These are phyloP conservation scores for Spongispora temasekensis DNA, from an alignment of 1,284 basidiomycete genomes.

Conservation along the genomic window DNA sequence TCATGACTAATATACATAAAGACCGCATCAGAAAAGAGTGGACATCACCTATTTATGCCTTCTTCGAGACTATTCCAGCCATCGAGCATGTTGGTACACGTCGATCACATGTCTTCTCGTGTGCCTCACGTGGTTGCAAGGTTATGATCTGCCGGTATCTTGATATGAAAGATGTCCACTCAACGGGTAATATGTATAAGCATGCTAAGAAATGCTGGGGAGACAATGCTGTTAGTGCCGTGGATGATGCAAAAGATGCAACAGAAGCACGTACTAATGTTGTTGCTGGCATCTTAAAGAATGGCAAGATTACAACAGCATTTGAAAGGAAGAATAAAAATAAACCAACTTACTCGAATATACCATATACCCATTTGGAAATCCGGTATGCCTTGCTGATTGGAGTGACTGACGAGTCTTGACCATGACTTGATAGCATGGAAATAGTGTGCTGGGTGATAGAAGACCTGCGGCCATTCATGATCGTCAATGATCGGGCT, in stretches of 20 bases:
- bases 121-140: neutral
- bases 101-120: neutral
- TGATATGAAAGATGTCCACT: neutral
- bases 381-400: neutral
- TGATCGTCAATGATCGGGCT: neutral
- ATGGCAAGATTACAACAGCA: neutral
- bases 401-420: neutral
- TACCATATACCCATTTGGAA: neutral
- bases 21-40: neutral
- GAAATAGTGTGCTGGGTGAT: neutral
- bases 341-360: neutral
- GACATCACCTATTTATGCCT: neutral
- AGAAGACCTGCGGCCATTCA: neutral
- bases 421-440: neutral
- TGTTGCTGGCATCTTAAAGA: neutral
- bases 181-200: neutral
- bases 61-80: neutral
- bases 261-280: neutral
- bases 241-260: neutral
- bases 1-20: neutral
- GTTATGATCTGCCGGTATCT: neutral
- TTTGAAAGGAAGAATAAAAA: neutral
- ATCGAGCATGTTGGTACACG: neutral
- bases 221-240: neutral
- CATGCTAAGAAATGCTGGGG: neutral